Evolutionary conservation across 352 stramenopile genomes (phyloP).

Genomic region (Phytopythium kandeliae): DNA sequence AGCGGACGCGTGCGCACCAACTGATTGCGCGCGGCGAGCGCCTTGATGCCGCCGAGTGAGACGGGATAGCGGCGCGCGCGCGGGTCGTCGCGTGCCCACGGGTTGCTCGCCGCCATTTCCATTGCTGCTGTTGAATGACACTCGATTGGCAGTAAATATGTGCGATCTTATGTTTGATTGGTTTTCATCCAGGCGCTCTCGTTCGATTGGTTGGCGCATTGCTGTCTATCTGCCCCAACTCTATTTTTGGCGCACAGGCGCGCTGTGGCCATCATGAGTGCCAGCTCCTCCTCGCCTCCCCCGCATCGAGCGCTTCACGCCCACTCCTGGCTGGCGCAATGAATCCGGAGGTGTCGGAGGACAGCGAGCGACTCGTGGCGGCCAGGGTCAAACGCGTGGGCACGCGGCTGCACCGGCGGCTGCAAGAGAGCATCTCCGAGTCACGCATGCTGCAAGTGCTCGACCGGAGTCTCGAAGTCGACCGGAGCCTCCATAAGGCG

Average conservation of each 20-base stretch:
- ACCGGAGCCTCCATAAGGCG: background rate
- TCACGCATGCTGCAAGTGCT: constrained; percentile 66
- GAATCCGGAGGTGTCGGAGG: constrained; percentile 17
- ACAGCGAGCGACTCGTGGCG: background rate
- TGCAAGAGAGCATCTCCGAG: constrained; percentile 60
- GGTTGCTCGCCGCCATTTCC: constrained; percentile 22
- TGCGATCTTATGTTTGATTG: no score
- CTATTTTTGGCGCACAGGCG: no score
- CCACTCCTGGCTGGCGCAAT: constrained; percentile 4
- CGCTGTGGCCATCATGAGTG: no score
- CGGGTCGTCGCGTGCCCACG: constrained; percentile 17
- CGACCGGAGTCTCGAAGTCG: constrained; percentile 22
- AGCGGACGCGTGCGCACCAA: constrained; percentile 8
- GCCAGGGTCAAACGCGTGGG: constrained; percentile 10
- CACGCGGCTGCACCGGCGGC: constrained; percentile 36
- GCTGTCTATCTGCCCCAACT: no score
- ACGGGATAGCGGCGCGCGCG: constrained; percentile 12
- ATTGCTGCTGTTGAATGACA: background rate
- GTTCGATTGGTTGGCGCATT: no score
- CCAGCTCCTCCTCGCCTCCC: background rate
- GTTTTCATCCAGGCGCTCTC: no score
- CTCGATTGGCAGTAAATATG: background rate
- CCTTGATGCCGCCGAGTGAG: constrained; percentile 28
- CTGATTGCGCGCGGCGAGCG: constrained; percentile 32
- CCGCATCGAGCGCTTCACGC: background rate